Base-by-base conservation (phyloP, 768 basidiomycete genomes). In the Tricholomella constricta region DNA sequence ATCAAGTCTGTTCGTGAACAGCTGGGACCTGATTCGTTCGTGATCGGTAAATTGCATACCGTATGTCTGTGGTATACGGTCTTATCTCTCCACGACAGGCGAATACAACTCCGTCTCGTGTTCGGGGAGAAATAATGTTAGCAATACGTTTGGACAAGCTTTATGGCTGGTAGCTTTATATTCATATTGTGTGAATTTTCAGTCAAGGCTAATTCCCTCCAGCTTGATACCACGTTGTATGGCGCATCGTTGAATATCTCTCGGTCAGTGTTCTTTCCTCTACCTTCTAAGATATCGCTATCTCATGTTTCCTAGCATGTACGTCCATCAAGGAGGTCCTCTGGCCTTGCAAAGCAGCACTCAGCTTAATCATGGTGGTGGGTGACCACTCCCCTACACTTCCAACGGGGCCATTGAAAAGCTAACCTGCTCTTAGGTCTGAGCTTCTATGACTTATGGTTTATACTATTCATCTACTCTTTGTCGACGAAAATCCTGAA, bases 41-140 rank as follows among this genome's bases (percentile, higher is more conserved):
- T 76, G 32, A 77, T 81, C 44, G 80, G 78, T 79, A 49, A 34
- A 57, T 51, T 9, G 35, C 8, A 6, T n/a, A n/a, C n/a, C n/a
- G n/a, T n/a, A n/a, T n/a, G n/a, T n/a, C n/a, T n/a, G n/a, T n/a
- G 10, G 45, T 19, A 27, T 36, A 25, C 14, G 6, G 11, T 7
- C 31, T 34, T 25, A 20, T 14, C 19, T 7, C 26, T 22, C n/a
- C 29, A 14, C 11, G 2, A 6, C n/a, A 80, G 80, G 81, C 7
- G 80, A 82, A 63, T 81, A 79, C 55, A 83, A 80, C 52, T 81
- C 80, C 0, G 78, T 81, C 10, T 80, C 79, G 5, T 82, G 80
- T 48, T 75, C 77, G 11, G 81, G 81, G 4, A 74, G 68, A 46
- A 71, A 75, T 51, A 73, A 72, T 38, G 77, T 81, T 32, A 78